These are phyloP conservation scores for Holtermannia corniformis DNA, from an alignment of 768 basidiomycete genomes.

Conservation along the genomic window DNA sequence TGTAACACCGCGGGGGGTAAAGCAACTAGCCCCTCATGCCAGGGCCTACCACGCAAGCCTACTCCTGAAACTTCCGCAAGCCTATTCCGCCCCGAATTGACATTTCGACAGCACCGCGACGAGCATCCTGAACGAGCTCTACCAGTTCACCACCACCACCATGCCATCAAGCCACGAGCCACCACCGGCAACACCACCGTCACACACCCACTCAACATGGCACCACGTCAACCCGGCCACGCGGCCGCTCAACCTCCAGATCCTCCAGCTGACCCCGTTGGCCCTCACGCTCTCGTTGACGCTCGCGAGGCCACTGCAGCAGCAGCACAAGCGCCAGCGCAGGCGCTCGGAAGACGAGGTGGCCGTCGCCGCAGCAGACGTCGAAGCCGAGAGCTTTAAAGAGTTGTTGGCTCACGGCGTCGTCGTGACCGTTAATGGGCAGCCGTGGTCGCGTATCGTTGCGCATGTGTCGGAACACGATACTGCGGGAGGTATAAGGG, in stretches of 20 bases:
- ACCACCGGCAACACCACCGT: not conserved
- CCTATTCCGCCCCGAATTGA: too few relatives aligned
- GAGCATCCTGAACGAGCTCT: too few relatives aligned
- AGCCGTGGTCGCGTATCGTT: conserved; percentile 38
- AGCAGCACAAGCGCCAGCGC: conserved; percentile 4
- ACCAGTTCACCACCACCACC: not conserved
- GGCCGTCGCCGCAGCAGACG: conserved; percentile 11
- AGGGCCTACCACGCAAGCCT: too few relatives aligned
- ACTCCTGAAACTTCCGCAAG: too few relatives aligned
- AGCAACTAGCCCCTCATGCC: too few relatives aligned
- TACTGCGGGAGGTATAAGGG: conserved; percentile 8
- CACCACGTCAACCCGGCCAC: conserved; percentile 35
- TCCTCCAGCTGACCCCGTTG: conserved; percentile 39
- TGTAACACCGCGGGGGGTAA: too few relatives aligned
- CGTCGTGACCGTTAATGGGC: conserved; percentile 39
- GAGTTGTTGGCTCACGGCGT: conserved; percentile 39
- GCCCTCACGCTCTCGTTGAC: conserved; percentile 38
- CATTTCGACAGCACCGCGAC: too few relatives aligned
- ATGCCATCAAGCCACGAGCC: not conserved
- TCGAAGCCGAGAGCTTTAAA: conserved; percentile 18
- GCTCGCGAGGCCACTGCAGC: conserved; percentile 17
- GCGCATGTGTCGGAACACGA: conserved; percentile 21
- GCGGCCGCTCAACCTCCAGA: conserved; percentile 34
- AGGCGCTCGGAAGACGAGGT: conserved; percentile 4
- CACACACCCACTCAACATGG: conserved; percentile 19